A percentile compares a stretch with the other conserved stretches of the same genome.
phyloP scores from a whole-genome alignment of 495 filamentous ascomycete genomes.

The Penicillium macrosclerotiorum region DNA sequence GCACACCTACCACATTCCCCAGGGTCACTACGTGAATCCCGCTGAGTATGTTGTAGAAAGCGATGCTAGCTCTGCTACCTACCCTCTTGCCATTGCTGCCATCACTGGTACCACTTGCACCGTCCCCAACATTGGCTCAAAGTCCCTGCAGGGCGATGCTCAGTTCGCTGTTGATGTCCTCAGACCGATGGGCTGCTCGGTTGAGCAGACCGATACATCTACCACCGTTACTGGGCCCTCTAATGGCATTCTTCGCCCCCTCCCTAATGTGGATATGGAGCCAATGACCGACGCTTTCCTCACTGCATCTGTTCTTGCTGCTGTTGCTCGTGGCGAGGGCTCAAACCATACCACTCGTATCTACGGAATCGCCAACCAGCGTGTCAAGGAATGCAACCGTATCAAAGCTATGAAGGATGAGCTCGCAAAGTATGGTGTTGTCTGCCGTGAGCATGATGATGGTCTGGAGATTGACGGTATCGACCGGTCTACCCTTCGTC shows the following conservation, averaged over 20 bases:
- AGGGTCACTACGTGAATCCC: conserved; percentile 81
- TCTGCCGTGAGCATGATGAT: conserved; percentile 83
- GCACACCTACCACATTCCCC: conserved; percentile 92
- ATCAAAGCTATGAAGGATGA: conserved; percentile 96
- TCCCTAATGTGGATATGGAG: conserved; percentile 91
- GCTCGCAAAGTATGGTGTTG: conserved; percentile 92
- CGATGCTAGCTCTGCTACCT: conserved; percentile 96
- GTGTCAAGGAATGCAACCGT: conserved; percentile 97
- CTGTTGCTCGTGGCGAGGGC: conserved; percentile 68
- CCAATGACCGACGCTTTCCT: conserved; percentile 99
- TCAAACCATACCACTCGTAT: conserved; percentile 70
- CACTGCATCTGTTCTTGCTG: conserved; percentile 88
- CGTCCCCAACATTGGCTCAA: conserved; percentile 91
- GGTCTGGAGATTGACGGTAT: conserved; percentile 83
- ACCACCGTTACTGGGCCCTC: conserved; percentile 93
- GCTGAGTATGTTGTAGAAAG: conserved; percentile 88
- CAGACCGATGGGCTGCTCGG: conserved; percentile 87
- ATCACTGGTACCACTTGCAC: conserved; percentile 94
- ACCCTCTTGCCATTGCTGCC: conserved; percentile 91
- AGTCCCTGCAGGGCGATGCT: conserved; percentile 91
- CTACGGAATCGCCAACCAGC: conserved; percentile 95
- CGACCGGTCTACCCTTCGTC: conserved; percentile 55
- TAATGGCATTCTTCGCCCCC: conserved; percentile 63
- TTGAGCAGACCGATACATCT: conserved; percentile 78
- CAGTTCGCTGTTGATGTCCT: conserved; percentile 92